These are phyloP conservation scores for Starmera amethionina DNA, from an alignment of 805 yeast genomes.

Conservation along the genomic window DNA sequence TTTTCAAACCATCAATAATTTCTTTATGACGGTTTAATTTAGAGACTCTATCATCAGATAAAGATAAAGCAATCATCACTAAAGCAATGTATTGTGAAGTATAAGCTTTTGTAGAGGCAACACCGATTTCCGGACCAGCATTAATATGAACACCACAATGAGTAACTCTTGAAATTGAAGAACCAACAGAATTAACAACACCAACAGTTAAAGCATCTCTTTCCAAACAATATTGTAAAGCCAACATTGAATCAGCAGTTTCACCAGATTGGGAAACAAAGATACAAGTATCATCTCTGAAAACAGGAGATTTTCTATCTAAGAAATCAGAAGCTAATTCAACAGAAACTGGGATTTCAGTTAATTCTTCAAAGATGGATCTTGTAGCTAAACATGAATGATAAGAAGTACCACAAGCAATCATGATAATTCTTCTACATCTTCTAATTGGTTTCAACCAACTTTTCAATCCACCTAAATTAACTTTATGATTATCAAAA, in stretches of 20 bases:
- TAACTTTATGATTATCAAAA: constrained; percentile 67
- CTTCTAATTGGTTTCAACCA: constrained; percentile 85
- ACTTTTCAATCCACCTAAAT: constrained; percentile 81
- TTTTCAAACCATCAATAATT: constrained; percentile 76
- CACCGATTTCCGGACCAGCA: constrained; percentile 99
- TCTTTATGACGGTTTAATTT: constrained; percentile 66
- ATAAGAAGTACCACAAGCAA: constrained; percentile 99
- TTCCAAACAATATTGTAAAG: constrained; percentile 89
- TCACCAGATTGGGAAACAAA: constrained; percentile 99
- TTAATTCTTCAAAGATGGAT: constrained; percentile 90
- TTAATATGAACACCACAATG: constrained; percentile 99
- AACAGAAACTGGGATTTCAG: constrained; percentile 88
- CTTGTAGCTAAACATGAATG: constrained; percentile 98
- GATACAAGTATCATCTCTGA: constrained; percentile 95
- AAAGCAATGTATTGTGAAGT: constrained; percentile 96
- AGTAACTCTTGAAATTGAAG: constrained; percentile 91
- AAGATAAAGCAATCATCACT: constrained; percentile 92
- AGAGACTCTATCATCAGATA: constrained; percentile 85
- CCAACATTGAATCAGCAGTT: constrained; percentile 95
- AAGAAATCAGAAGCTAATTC: constrained; percentile 92
- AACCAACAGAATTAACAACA: constrained; percentile 95
- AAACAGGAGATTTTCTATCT: constrained; percentile 93
- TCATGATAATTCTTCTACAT: constrained; percentile 92
- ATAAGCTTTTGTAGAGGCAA: constrained; percentile 97
- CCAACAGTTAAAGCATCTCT: constrained; percentile 97